A percentile compares a stretch with the other conserved stretches of the same genome.
Evolutionary conservation across 805 yeast genomes (phyloP).

Genomic region (Ogataea chonburiensis): DNA sequence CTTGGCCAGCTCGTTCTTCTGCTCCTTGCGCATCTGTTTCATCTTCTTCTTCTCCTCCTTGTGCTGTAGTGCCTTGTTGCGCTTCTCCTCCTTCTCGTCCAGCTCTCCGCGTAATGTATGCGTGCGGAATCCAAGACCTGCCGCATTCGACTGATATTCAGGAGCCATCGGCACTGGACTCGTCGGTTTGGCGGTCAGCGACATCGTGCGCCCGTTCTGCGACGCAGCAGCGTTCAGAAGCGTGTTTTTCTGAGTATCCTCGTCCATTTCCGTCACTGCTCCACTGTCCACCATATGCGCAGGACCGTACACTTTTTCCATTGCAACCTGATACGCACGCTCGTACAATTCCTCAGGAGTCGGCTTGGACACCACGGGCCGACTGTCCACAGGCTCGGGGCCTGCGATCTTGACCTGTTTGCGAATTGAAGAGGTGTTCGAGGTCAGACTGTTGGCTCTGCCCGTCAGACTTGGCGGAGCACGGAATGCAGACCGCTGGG

Average conservation of each 20-base stretch:
- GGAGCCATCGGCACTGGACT: not conserved
- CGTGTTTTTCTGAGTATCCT: constrained; percentile 29
- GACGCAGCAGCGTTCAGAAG: constrained; percentile 20
- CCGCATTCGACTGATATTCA: constrained; percentile 29
- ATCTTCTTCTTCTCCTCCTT: constrained; percentile 23
- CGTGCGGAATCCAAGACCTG: constrained; percentile 30
- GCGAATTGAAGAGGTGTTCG: constrained; percentile 21
- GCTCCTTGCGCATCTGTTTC: constrained; percentile 25
- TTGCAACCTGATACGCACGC: constrained; percentile 54
- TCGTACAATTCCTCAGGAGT: constrained; percentile 54
- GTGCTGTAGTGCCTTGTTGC: constrained; percentile 15
- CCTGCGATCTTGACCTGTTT: constrained; percentile 27
- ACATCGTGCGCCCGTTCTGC: constrained; percentile 7
- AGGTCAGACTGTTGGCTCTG: constrained; percentile 22
- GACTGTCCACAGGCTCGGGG: constrained; percentile 10
- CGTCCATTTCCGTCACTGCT: constrained; percentile 20
- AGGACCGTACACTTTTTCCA: constrained; percentile 54
- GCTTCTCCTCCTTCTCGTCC: constrained; percentile 18
- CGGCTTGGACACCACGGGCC: constrained; percentile 14
- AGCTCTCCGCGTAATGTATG: constrained; percentile 31
- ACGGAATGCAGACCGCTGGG: constrained; percentile 16
- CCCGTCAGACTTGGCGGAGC: constrained; percentile 7
- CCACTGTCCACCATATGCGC: constrained; percentile 8
- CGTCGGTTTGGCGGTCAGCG: constrained; percentile 5
- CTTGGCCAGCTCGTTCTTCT: constrained; percentile 24